phyloP scores from a whole-genome alignment of 2,329 filamentous ascomycete species.

The Ceratocystis smalleyi region DNA sequence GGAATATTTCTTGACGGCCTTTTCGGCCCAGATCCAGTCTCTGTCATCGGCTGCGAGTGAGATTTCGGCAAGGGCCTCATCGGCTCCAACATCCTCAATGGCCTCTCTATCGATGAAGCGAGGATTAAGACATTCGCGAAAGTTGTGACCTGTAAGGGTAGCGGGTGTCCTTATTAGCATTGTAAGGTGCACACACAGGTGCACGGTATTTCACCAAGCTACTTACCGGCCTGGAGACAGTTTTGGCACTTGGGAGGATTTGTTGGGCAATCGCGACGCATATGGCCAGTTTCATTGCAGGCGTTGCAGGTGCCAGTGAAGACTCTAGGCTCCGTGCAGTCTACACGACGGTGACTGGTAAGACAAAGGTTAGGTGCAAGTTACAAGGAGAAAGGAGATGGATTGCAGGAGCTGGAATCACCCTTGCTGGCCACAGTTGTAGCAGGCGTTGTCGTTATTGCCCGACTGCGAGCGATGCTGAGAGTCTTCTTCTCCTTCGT shows the following conservation, averaged over 20 bases:
- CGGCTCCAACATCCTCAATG: constrained; percentile 33
- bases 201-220: constrained; percentile 17
- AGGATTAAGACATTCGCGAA: constrained; percentile 41
- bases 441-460: neutral
- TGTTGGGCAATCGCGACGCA: constrained; percentile 46
- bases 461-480: neutral
- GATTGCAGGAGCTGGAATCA: neutral
- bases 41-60: neutral
- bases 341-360: constrained; percentile 21
- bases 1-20: constrained; percentile 42
- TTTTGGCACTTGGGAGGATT: constrained; percentile 44
- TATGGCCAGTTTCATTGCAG: constrained; percentile 38
- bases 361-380: neutral
- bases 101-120: constrained; percentile 45
- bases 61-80: constrained; percentile 36
- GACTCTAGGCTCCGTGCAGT: constrained; percentile 24
- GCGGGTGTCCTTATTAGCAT: neutral
- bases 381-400: neutral
- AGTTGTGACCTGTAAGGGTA: constrained; percentile 35
- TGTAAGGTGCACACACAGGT: no score
- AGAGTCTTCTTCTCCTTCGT: no score
- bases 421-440: neutral
- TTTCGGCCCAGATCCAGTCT: constrained; percentile 27
- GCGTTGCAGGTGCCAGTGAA: constrained; percentile 25
- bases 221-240: constrained; percentile 42